phyloP scores from a whole-genome alignment of 371 early-diverging fungal genomes.

The Mortierella sp. region DNA sequence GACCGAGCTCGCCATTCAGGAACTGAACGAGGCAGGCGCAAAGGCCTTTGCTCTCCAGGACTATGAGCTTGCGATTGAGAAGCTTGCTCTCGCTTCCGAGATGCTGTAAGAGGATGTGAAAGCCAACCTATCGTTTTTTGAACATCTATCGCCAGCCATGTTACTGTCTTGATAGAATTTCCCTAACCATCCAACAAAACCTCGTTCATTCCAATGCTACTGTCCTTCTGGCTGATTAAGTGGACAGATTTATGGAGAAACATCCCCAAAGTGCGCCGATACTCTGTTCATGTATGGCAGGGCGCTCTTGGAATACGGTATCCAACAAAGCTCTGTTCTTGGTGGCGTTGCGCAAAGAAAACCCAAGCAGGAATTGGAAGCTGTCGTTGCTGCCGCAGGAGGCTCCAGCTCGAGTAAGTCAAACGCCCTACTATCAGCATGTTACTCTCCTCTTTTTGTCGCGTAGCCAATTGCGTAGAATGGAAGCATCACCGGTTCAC shows the following conservation, averaged over 20 bases:
- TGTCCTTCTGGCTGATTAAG: slow-evolving; percentile 45
- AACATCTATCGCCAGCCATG: not conserved
- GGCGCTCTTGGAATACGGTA: slow-evolving; percentile 80
- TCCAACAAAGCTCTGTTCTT: slow-evolving; percentile 79
- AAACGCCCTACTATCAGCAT: not conserved
- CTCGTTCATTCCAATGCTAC: not conserved
- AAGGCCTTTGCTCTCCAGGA: slow-evolving; percentile 68
- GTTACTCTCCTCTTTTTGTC: not conserved
- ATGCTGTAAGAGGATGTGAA: slow-evolving; percentile 60
- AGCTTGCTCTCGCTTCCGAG: slow-evolving; percentile 75
- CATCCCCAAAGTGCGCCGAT: slow-evolving; percentile 80
- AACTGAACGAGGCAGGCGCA: slow-evolving; percentile 70
- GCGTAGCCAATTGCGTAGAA: too few species aligned
- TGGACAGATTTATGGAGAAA: slow-evolving; percentile 73
- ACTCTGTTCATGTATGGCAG: slow-evolving; percentile 82
- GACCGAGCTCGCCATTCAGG: slow-evolving; percentile 45
- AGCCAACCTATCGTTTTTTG: not conserved
- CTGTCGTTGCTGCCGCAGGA: slow-evolving; percentile 29
- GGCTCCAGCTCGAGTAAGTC: not conserved
- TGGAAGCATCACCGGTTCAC: not conserved
- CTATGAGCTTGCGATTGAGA: slow-evolving; percentile 68
- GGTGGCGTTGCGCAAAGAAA: slow-evolving; percentile 60
- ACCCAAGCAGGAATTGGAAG: slow-evolving; percentile 35
- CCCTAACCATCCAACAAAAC: not conserved
- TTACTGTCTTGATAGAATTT: not conserved